Evolutionary conservation across 202 grass and related monocot genomes (phyloP).

Genomic region (Brachypodium distachyon): DNA sequence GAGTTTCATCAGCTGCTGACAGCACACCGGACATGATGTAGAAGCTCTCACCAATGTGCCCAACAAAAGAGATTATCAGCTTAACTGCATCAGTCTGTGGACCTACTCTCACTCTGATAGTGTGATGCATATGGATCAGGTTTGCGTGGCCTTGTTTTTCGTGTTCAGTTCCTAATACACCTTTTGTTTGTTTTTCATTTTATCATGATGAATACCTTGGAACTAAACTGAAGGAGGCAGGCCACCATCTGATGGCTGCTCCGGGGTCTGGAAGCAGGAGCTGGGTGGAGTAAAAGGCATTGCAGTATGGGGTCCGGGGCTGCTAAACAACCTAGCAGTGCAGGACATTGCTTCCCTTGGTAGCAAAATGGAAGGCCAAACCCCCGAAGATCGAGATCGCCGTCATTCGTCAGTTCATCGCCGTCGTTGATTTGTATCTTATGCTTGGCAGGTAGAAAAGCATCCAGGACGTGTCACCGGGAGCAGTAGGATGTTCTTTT

Average conservation of each 20-base stretch:
- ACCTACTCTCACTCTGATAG: not conserved
- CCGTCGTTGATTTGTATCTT: not conserved
- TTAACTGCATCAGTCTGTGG: not conserved
- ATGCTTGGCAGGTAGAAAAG: slow-evolving; percentile 15
- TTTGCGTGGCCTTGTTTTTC: not conserved
- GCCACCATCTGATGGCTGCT: slow-evolving; percentile 11
- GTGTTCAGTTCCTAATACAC: not conserved
- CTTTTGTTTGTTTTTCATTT: not conserved
- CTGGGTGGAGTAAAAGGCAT: slow-evolving; percentile 13
- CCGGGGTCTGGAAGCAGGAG: not conserved
- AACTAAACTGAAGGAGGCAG: slow-evolving; percentile 31
- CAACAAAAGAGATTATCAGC: too few species aligned
- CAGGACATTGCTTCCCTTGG: slow-evolving; percentile 5
- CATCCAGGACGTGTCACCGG: not conserved
- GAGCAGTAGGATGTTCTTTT: slow-evolving; percentile 8
- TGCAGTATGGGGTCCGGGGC: not conserved
- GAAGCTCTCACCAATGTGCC: not conserved
- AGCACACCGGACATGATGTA: not conserved
- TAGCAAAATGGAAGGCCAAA: slow-evolving; percentile 15
- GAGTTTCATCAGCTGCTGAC: not conserved
- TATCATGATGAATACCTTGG: slow-evolving; percentile 9
- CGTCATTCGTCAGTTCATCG: not conserved
- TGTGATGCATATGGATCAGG: not conserved
- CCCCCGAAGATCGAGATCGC: not conserved
- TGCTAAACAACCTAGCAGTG: not conserved